Evolutionary conservation across 1,284 basidiomycete species (phyloP).

Genomic region (Leccinum griseonigrum): DNA sequence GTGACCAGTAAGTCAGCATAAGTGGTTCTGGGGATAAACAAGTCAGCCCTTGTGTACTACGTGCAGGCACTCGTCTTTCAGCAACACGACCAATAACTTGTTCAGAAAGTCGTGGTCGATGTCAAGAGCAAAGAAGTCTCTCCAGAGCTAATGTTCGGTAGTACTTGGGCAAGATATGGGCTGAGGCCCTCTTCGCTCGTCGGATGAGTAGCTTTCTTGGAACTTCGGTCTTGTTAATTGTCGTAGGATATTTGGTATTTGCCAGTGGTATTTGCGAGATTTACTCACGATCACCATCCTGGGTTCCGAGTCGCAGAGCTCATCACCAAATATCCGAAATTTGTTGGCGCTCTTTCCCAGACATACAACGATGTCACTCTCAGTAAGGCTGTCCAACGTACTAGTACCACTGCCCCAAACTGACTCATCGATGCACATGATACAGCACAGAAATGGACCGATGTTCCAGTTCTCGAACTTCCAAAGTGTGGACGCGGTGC

Average conservation of each 20-base stretch:
- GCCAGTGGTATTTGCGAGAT: slow-evolving; percentile 1
- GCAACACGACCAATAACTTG: slow-evolving; percentile 26
- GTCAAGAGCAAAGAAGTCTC: slow-evolving; percentile 47
- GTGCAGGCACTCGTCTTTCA: slow-evolving; percentile 41
- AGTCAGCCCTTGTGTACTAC: slow-evolving; percentile 40
- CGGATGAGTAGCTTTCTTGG: slow-evolving; percentile 17
- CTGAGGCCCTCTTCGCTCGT: slow-evolving; percentile 28
- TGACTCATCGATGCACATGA: neutral
- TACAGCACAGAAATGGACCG: slow-evolving; percentile 70
- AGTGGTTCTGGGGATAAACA: neutral
- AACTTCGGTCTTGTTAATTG: slow-evolving; percentile 24
- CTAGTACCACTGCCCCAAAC: neutral
- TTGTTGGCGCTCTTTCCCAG: slow-evolving; percentile 53
- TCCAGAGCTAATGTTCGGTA: slow-evolving; percentile 45
- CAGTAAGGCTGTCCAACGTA: slow-evolving; percentile 35
- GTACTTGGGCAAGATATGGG: slow-evolving; percentile 37
- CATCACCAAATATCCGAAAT: slow-evolving; percentile 50
- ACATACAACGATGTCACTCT: slow-evolving; percentile 59
- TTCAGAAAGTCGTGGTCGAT: slow-evolving; percentile 47
- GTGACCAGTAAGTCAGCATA: slow-evolving; percentile 3
- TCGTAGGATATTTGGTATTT: slow-evolving; percentile 21
- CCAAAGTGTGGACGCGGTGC: slow-evolving; percentile 52
- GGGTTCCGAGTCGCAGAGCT: slow-evolving; percentile 24
- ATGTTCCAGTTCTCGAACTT: slow-evolving; percentile 61
- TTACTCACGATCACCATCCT: neutral